These are phyloP conservation scores for Boletellus emodensis DNA, from an alignment of 768 basidiomycete genomes.

Conservation along the genomic window DNA sequence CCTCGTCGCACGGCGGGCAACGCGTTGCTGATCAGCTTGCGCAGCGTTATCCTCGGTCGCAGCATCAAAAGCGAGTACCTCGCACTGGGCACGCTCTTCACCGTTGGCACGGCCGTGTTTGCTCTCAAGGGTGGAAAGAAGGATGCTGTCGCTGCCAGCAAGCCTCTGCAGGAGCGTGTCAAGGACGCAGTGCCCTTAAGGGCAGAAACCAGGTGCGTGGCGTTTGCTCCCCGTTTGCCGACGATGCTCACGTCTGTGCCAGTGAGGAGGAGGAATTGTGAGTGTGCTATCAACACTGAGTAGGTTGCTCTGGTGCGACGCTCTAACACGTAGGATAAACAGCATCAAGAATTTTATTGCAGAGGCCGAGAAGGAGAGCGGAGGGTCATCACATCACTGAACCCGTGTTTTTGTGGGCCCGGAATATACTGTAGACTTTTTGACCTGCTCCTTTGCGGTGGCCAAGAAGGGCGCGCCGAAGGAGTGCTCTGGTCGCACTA, in stretches of 20 bases:
- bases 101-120: slow-evolving; percentile 52
- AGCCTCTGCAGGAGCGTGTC: slow-evolving; percentile 50
- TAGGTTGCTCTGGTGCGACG: slow-evolving; percentile 25
- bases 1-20: not conserved
- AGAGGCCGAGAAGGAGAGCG: slow-evolving; percentile 77
- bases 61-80: slow-evolving; percentile 80
- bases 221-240: not conserved
- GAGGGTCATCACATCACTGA: slow-evolving; percentile 35
- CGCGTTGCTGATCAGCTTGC: not conserved
- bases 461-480: too few species aligned
- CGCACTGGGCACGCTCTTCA: slow-evolving; percentile 60
- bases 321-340: slow-evolving; percentile 46
- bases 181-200: slow-evolving; percentile 62
- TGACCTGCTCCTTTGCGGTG: too few species aligned
- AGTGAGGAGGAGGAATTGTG: slow-evolving; percentile 88
- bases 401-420: not conserved
- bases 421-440: not conserved
- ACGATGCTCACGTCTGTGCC: slow-evolving; percentile 6
- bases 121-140: slow-evolving; percentile 57
- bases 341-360: slow-evolving; percentile 79
- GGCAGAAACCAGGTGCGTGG: slow-evolving; percentile 64
- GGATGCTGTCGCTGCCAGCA: slow-evolving; percentile 35
- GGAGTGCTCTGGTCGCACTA: too few species aligned
- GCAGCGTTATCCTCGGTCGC: slow-evolving; percentile 74
- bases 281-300: slow-evolving; percentile 30